Base-by-base conservation (phyloP, 2,329 filamentous ascomycete genomes). In the Fusarium nelsonii region DNA sequence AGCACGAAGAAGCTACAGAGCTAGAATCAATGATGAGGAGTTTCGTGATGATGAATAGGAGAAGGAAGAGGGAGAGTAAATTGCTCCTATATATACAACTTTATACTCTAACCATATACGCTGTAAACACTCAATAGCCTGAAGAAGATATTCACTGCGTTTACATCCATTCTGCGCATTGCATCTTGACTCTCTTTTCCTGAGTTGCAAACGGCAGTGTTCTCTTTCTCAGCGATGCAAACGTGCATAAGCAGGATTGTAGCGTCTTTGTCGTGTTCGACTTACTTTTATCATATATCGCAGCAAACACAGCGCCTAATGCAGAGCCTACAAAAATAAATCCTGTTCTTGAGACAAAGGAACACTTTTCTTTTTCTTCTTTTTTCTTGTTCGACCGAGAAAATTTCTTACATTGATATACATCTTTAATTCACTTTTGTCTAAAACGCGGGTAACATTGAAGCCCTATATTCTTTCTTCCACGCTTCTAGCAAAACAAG, bases 401-500 rank as follows among this genome's bases (percentile, higher is more conserved):
- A 61, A 45, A 73, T 76, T 74, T 71, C 74, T 76, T 76, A 78
- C 76, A 78, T 66, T 79, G 76, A 73, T 80, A 75, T 81, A 81
- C 78, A 81, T 77, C 71, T 73, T 73, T 73, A 72, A 74, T 73
- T 63, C 66, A 70, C 73, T 78, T 77, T 76, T 79, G 71, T 78
- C 75, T 79, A 77, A 45, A 62, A 71, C 73, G 53, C 49, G 63
- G 73, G 66, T 64, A 66, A 68, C 45, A 51, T 59, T 53, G 65
- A 39, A 64, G 54, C 57, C 48, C 55, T 70, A 65, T 73, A 68
- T 71, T 59, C 72, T 57, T 58, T 67, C 63, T 52, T 59, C 46
- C 49, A 51, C 53, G 56, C 59, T 68, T 58, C 45, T 59, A 43
- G 37, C 58, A 48, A 51, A 63, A 41, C 43, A 30, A 43, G 32